A percentile compares a stretch with the other conserved stretches of the same genome.
These are phyloP conservation scores for Leishmania amazonensis DNA, from an alignment of 208 protist species.

Conservation along the genomic window DNA sequence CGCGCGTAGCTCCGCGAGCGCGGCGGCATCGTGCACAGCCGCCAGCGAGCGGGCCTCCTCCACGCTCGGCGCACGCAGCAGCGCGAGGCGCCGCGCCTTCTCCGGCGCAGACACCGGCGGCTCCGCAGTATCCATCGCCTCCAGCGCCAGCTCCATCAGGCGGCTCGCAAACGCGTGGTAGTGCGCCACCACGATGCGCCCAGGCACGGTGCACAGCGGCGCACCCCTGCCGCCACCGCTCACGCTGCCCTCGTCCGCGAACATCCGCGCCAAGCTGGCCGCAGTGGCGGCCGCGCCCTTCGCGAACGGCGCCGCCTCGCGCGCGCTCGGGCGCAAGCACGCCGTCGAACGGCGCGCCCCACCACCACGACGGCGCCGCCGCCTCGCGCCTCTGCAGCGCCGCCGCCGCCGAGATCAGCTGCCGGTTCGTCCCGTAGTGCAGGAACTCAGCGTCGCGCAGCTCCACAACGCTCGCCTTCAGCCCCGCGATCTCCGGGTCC, in stretches of 20 bases:
- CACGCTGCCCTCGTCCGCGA: neutral
- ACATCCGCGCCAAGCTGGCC: conserved; percentile 1
- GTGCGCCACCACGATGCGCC: conserved; percentile 25
- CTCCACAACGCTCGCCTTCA: conserved; percentile 42
- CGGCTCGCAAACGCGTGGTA: conserved; percentile 34
- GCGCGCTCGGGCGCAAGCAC: conserved; percentile 17
- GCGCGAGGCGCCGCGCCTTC: conserved; percentile 11
- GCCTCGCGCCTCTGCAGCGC: conserved; percentile 30
- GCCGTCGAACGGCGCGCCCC: conserved; percentile 27
- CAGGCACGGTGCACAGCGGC: conserved; percentile 16
- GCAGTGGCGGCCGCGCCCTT: neutral
- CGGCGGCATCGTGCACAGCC: conserved; percentile 20
- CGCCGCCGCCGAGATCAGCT: conserved; percentile 40
- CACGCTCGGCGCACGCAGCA: conserved; percentile 7
- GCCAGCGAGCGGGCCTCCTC: conserved; percentile 9
- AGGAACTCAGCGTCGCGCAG: conserved; percentile 37
- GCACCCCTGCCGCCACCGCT: neutral
- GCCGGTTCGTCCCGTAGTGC: conserved; percentile 46
- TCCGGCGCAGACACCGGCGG: neutral
- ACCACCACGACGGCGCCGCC: conserved; percentile 27
- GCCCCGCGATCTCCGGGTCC: conserved; percentile 11
- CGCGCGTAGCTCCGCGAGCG: conserved; percentile 26
- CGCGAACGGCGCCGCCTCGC: neutral
- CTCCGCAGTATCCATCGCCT: conserved; percentile 6
- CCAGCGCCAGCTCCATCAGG: conserved; percentile 25